phyloP scores from a whole-genome alignment of 2,329 filamentous ascomycete species.

The Parafenestella ontariensis region DNA sequence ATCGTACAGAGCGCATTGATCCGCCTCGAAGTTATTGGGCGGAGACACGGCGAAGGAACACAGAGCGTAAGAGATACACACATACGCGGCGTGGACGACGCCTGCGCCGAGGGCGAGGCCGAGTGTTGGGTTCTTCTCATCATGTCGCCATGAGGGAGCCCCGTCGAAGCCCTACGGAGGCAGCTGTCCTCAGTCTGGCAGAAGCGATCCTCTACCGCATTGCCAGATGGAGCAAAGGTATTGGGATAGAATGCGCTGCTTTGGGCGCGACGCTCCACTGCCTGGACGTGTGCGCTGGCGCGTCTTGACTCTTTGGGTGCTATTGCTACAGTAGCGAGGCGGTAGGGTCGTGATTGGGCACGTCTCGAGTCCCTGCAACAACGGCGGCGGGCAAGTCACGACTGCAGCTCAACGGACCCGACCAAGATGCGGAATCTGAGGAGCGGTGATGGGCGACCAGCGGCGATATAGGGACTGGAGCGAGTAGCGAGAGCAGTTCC shows the following conservation, averaged over 20 bases:
- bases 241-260: conserved; percentile 22
- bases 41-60: conserved; percentile 7
- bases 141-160: conserved; percentile 39
- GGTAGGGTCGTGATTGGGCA: conserved; percentile 19
- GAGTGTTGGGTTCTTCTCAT: conserved; percentile 45
- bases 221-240: conserved; percentile 24
- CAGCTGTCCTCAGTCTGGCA: conserved; percentile 7
- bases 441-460: conserved; percentile 1
- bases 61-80: conserved; percentile 36
- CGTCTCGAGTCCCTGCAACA: conserved; percentile 14
- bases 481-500: conserved; percentile 1
- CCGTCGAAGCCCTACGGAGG: conserved; percentile 14
- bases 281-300: conserved; percentile 31
- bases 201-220: conserved; percentile 23
- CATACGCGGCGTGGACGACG: conserved; percentile 66
- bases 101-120: conserved; percentile 66
- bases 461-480: neutral
- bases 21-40: conserved; percentile 38
- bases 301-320: conserved; percentile 20
- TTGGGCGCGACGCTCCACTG: conserved; percentile 25
- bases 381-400: conserved; percentile 9
- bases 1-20: conserved; percentile 50
- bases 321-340: conserved; percentile 17
- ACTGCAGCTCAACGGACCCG: conserved; percentile 12
- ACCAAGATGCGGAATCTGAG: neutral